Percentiles rank a stretch among this genome's conserved stretches.
Conservation (phyloP, 176 grass and related monocot genomes). For the Musa troglodytarum region DNA sequence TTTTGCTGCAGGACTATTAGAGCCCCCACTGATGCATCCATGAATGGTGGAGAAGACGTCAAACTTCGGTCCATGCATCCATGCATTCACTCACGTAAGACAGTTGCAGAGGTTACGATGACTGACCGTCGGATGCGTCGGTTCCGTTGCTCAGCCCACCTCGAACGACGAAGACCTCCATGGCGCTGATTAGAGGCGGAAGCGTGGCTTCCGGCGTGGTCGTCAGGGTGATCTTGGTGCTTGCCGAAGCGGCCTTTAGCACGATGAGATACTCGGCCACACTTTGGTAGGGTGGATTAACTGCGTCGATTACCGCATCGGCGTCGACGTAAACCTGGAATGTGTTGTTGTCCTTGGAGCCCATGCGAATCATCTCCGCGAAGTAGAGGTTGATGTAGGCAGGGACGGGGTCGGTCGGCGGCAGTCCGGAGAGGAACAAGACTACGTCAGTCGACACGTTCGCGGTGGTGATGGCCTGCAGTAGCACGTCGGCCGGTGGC, state of each 20-base stretch:
- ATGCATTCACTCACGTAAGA: background rate
- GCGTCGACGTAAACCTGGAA: background rate
- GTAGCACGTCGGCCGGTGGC: background rate
- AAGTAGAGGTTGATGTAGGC: constrained; percentile 11
- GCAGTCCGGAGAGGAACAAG: background rate
- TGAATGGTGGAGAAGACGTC: too few species aligned
- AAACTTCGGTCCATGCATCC: background rate
- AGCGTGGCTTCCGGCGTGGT: background rate
- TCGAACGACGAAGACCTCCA: constrained; percentile 4
- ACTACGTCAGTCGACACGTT: background rate
- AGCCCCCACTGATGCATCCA: background rate
- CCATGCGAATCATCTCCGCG: background rate
- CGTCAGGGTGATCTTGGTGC: background rate
- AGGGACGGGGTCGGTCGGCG: background rate
- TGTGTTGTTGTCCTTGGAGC: background rate
- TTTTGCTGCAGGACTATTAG: background rate
- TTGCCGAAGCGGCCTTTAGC: background rate
- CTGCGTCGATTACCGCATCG: background rate
- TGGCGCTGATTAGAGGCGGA: background rate
- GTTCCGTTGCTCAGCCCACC: constrained; percentile 12
- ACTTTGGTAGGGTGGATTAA: background rate
- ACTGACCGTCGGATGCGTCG: background rate
- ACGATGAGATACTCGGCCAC: background rate
- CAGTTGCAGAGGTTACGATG: background rate
- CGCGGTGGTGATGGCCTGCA: background rate